Evolutionary conservation across 1,284 basidiomycete species (phyloP).

Genomic region (Inonotus hispidus): DNA sequence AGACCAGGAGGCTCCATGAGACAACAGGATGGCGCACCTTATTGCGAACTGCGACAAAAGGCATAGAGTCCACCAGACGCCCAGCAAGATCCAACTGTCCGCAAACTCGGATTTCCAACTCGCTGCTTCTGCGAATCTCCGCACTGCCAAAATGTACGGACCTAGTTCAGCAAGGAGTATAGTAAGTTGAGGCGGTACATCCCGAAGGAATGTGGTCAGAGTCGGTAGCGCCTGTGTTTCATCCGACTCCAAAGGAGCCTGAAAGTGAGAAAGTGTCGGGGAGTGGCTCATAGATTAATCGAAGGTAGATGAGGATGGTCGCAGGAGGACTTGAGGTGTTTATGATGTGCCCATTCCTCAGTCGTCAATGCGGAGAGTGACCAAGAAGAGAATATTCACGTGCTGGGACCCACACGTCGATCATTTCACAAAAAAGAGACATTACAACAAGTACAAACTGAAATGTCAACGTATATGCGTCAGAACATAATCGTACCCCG

Average conservation of each 20-base stretch:
- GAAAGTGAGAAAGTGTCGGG: not conserved
- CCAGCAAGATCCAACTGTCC: conserved; percentile 64
- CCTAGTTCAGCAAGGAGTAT: conserved; percentile 53
- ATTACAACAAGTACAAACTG: not conserved
- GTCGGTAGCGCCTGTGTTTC: conserved; percentile 9
- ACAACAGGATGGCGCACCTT: conserved; percentile 34
- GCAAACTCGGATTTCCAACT: conserved; percentile 62
- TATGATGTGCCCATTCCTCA: not conserved
- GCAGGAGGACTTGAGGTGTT: not conserved
- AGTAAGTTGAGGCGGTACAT: conserved; percentile 56
- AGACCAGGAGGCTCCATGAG: conserved; percentile 8
- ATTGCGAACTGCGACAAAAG: conserved; percentile 52
- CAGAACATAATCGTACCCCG: conserved; percentile 62
- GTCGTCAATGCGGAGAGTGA: not conserved
- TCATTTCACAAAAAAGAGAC: not conserved
- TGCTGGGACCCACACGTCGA: not conserved
- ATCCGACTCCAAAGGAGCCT: not conserved
- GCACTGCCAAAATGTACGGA: conserved; percentile 44
- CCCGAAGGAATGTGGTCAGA: conserved; percentile 39
- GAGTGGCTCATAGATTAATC: conserved; percentile 10
- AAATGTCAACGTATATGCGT: not conserved
- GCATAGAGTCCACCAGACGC: conserved; percentile 74
- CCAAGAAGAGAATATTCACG: conserved; percentile 2
- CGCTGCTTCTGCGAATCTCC: conserved; percentile 48
- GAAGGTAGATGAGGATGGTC: not conserved